Evolutionary conservation across 2,329 filamentous ascomycete species (phyloP).

Genomic region (Fusarium armeniacum): DNA sequence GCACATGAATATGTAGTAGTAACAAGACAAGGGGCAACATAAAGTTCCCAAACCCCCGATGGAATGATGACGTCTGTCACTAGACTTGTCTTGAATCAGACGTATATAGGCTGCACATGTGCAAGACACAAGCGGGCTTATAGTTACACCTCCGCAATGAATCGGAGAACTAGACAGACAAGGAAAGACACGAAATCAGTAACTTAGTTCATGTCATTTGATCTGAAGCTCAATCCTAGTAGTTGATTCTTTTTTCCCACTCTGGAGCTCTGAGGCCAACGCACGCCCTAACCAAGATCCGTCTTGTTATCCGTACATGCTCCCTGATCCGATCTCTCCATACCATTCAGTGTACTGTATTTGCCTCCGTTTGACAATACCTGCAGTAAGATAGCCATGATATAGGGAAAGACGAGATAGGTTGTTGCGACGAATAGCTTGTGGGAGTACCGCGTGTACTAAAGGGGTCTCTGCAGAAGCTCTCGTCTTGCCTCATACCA

Average conservation of each 20-base stretch:
- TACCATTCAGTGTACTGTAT: no score
- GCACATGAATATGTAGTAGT: neutral
- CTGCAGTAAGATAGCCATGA: neutral
- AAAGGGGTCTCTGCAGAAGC: slow-evolving; percentile 19
- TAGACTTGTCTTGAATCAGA: neutral
- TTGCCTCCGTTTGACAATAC: neutral
- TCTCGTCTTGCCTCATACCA: slow-evolving; percentile 22
- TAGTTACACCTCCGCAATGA: neutral
- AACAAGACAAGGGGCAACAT: neutral
- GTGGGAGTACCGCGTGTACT: slow-evolving; percentile 20
- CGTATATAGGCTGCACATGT: neutral
- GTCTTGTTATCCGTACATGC: neutral
- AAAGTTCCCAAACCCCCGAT: neutral
- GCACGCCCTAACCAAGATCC: neutral
- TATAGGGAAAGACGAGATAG: neutral
- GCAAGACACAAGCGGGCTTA: neutral
- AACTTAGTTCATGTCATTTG: neutral
- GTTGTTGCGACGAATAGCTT: slow-evolving; percentile 3
- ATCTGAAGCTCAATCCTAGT: neutral
- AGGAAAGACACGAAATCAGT: neutral
- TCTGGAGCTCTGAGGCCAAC: neutral
- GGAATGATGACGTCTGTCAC: neutral
- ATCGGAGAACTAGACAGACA: neutral
- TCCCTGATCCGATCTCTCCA: neutral
- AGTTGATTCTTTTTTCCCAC: neutral